Evolutionary conservation across 805 yeast species (phyloP).

Genomic region (Suhomyces canberraensis): DNA sequence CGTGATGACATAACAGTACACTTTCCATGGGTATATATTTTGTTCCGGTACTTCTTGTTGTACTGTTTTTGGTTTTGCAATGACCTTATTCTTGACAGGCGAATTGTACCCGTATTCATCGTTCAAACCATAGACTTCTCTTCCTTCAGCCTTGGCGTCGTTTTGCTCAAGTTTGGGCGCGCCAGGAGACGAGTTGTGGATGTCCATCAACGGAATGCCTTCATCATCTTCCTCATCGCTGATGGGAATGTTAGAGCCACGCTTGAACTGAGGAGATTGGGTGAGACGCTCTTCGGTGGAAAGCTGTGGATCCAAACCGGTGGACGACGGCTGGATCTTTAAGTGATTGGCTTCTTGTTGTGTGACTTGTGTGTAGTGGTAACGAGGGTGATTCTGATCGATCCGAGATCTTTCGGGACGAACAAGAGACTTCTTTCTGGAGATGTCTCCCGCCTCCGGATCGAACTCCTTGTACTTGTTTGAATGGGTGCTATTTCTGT

Average conservation of each 20-base stretch:
- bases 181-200: conserved; percentile 17
- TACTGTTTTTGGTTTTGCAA: conserved; percentile 14
- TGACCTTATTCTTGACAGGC: conserved; percentile 25
- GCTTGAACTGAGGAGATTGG: conserved; percentile 8
- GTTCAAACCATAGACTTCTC: conserved; percentile 57
- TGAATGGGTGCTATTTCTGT: conserved; percentile 22
- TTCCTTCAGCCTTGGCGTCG: conserved; percentile 27
- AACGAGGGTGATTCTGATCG: conserved; percentile 69
- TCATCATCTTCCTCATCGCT: conserved; percentile 26
- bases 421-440: conserved; percentile 67
- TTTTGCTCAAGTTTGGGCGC: background rate
- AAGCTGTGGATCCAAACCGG: conserved; percentile 61
- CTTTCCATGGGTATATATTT: conserved; percentile 62
- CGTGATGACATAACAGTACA: conserved; percentile 76
- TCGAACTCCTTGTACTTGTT: conserved; percentile 38
- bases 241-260: conserved; percentile 3
- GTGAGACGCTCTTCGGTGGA: conserved; percentile 25
- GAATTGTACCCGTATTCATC: conserved; percentile 45
- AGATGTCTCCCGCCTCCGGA: conserved; percentile 36
- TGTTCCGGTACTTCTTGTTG: conserved; percentile 12
- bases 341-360: conserved; percentile 62
- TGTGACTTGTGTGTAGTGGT: conserved; percentile 72
- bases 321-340: conserved; percentile 62
- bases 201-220: conserved; percentile 44
- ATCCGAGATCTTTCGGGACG: conserved; percentile 77